A percentile compares a stretch with the other conserved stretches of the same genome.
Conservation (phyloP, 2,329 filamentous ascomycete genomes). For the Xylariales sp. region DNA sequence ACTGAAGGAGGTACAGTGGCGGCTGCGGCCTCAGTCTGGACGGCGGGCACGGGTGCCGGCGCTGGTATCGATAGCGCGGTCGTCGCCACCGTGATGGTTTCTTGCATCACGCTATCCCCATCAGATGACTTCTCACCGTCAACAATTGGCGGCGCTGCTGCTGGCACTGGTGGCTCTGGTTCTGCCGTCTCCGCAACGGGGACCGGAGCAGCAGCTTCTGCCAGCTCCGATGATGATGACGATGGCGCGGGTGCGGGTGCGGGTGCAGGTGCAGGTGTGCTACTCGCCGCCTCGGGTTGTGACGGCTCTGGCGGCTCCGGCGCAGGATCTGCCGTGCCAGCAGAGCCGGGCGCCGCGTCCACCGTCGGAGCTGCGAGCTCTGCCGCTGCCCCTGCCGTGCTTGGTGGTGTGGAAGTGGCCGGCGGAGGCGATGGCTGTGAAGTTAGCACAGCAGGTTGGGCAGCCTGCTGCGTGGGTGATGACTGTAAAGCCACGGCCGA, state of each 20-base stretch:
- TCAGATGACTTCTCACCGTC: too few relatives aligned
- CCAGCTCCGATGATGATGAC: slow-evolving; percentile 4
- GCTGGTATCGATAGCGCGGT: too few relatives aligned
- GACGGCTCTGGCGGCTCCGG: background rate
- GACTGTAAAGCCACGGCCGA: slow-evolving; percentile 24
- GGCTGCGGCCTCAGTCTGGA: slow-evolving; percentile 15
- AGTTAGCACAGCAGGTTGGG: slow-evolving; percentile 9
- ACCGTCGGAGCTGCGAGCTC: background rate
- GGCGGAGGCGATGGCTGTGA: slow-evolving; percentile 11
- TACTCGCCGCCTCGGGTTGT: slow-evolving; percentile 1
- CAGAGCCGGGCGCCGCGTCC: too few relatives aligned
- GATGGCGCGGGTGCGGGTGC: background rate
- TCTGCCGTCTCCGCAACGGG: slow-evolving; percentile 8
- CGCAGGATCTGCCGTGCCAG: too few relatives aligned
- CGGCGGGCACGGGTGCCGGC: slow-evolving; percentile 17
- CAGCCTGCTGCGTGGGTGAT: slow-evolving; percentile 12
- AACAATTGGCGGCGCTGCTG: slow-evolving; percentile 21
- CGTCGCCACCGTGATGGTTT: too few relatives aligned
- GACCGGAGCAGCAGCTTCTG: too few relatives aligned
- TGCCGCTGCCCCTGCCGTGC: background rate
- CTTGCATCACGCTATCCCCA: too few relatives aligned
- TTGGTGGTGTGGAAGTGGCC: slow-evolving; percentile 1
- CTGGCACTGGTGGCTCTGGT: too few relatives aligned
- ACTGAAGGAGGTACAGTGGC: background rate
- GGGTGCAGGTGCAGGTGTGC: slow-evolving; percentile 4